phyloP scores from a whole-genome alignment of 1,139 yeast species.

The Kurtzmaniella natalensis region DNA sequence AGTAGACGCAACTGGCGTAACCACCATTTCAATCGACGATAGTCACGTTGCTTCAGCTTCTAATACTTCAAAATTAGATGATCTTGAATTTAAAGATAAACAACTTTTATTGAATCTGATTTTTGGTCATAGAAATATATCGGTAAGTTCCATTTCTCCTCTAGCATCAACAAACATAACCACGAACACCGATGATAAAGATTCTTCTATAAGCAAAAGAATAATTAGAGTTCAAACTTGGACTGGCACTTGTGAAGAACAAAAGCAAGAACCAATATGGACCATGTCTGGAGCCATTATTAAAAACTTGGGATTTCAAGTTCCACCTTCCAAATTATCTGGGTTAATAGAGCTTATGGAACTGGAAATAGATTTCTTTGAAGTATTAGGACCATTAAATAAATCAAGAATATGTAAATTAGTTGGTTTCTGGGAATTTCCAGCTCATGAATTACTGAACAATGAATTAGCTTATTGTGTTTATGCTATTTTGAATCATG shows the following conservation, averaged over 20 bases:
- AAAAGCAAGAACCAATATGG: constrained; percentile 13
- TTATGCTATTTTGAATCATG: constrained; percentile 43
- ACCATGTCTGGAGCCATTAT: constrained; percentile 32
- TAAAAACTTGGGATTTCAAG: constrained; percentile 21
- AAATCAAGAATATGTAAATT: constrained; percentile 29
- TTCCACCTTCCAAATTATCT: constrained; percentile 20
- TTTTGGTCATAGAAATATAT: constrained; percentile 29
- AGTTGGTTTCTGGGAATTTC: constrained; percentile 54
- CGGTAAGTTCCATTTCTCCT: not conserved
- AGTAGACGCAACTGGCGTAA: constrained; percentile 18
- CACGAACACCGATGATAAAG: not conserved
- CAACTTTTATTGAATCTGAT: constrained; percentile 31
- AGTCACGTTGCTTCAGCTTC: not conserved
- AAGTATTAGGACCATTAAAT: constrained; percentile 24
- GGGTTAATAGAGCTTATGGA: constrained; percentile 25
- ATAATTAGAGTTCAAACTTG: constrained; percentile 50
- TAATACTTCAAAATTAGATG: constrained; percentile 14
- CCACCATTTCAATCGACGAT: not conserved
- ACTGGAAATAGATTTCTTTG: constrained; percentile 36
- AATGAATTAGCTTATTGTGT: constrained; percentile 68
- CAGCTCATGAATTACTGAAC: constrained; percentile 62
- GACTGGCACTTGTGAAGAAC: constrained; percentile 43
- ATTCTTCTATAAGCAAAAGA: constrained; percentile 22
- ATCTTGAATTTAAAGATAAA: constrained; percentile 23
- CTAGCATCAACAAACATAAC: not conserved